These are phyloP conservation scores for Dujonia santamariae DNA, from an alignment of 1,139 yeast genomes.

Conservation along the genomic window DNA sequence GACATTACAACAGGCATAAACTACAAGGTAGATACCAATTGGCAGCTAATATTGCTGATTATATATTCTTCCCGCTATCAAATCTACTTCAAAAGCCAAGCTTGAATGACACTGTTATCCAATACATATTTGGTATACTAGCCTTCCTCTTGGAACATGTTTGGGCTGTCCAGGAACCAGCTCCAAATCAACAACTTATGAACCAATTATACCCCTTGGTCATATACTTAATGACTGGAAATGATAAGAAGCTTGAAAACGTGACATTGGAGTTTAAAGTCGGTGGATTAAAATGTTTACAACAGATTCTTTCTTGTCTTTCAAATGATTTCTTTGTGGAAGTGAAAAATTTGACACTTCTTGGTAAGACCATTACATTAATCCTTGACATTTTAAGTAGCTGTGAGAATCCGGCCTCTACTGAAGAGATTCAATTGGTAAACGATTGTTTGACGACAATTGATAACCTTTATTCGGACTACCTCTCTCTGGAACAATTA, in stretches of 20 bases:
- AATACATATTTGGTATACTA: constrained; percentile 25
- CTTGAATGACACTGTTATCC: constrained; percentile 19
- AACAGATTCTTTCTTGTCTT: constrained; percentile 15
- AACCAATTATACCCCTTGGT: constrained; percentile 38
- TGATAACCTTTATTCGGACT: constrained; percentile 12
- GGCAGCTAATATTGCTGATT: constrained; percentile 37
- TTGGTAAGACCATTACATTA: constrained; percentile 27
- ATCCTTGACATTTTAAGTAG: constrained; percentile 18
- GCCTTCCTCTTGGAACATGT: constrained; percentile 25
- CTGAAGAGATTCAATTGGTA: constrained; percentile 18
- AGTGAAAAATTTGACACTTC: constrained; percentile 18
- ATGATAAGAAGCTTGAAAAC: background rate
- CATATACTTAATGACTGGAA: constrained; percentile 18
- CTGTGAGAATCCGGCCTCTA: constrained; percentile 10
- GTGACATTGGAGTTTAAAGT: constrained; percentile 16
- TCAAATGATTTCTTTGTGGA: constrained; percentile 22
- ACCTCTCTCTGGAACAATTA: constrained; percentile 27
- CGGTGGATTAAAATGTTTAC: constrained; percentile 18
- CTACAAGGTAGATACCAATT: constrained; percentile 18
- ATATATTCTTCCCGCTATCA: constrained; percentile 41
- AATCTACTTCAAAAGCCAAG: constrained; percentile 26
- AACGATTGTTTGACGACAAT: constrained; percentile 14
- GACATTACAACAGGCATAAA: constrained; percentile 15
- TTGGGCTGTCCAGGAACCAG: constrained; percentile 38
- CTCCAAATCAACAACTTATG: constrained; percentile 20